phyloP scores from a whole-genome alignment of 495 filamentous ascomycete species.

The Bacidia rubella region DNA sequence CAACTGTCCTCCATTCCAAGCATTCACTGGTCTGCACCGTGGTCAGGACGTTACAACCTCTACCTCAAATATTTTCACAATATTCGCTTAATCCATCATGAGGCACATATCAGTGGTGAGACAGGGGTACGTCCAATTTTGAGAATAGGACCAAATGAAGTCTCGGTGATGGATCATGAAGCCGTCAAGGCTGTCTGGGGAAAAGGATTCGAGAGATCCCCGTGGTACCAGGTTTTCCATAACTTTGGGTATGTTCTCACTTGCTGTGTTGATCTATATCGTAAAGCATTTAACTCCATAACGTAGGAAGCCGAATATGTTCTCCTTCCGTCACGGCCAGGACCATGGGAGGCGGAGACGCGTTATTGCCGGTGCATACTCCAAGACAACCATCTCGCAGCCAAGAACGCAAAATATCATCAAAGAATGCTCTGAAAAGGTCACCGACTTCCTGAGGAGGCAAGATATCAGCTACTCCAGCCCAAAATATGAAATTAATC shows the following conservation, averaged over 20 bases:
- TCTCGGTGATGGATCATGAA: conserved; percentile 14
- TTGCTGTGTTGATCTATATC: neutral
- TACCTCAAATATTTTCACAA: conserved; percentile 9
- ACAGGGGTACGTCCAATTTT: conserved; percentile 1
- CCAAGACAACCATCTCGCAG: conserved; percentile 5
- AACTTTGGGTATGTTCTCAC: conserved; percentile 15
- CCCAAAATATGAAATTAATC: neutral
- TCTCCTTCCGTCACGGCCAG: conserved; percentile 8
- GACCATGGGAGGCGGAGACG: conserved; percentile 6
- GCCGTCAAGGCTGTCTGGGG: conserved; percentile 11
- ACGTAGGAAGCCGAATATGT: conserved; percentile 12
- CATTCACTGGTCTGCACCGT: conserved; percentile 13
- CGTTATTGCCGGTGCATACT: conserved; percentile 11
- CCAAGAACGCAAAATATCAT: conserved; percentile 9
- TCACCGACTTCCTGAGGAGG: neutral
- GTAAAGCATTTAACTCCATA: neutral
- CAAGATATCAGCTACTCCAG: neutral
- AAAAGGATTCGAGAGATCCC: conserved; percentile 6
- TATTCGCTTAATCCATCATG: conserved; percentile 7
- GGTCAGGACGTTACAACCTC: conserved; percentile 5
- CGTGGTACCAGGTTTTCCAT: conserved; percentile 10
- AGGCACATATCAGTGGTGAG: conserved; percentile 3
- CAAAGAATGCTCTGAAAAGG: conserved; percentile 1
- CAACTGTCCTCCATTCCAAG: conserved; percentile 2
- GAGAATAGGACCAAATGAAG: conserved; percentile 12